Percentiles rank a stretch among this genome's conserved stretches.
Conservation (phyloP, 164 flowering plant genomes). For the Hamamelis virginiana region DNA sequence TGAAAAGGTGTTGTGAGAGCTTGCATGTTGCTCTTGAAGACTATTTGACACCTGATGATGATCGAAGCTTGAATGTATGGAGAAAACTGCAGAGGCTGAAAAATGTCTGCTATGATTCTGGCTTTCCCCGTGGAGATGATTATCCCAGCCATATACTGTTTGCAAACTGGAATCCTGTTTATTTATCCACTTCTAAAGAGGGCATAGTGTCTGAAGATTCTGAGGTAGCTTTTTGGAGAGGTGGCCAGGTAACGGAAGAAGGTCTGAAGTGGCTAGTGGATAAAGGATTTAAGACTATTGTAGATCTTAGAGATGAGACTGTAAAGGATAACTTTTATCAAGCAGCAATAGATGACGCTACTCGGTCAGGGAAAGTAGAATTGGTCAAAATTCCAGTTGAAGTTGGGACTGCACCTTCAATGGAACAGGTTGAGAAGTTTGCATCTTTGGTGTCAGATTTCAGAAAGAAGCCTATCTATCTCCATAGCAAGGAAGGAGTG, state of each 20-base stretch:
- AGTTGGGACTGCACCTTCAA: constrained; percentile 72
- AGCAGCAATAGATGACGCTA: constrained; percentile 57
- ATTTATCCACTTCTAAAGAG: constrained; percentile 51
- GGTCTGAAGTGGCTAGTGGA: constrained; percentile 76
- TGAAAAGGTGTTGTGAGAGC: constrained; percentile 91
- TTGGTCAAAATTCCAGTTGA: constrained; percentile 76
- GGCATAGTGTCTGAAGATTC: constrained; percentile 33
- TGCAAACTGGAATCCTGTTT: constrained; percentile 90
- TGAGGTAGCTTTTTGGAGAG: constrained; percentile 79
- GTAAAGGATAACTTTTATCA: constrained; percentile 70
- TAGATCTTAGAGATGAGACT: constrained; percentile 90
- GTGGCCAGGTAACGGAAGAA: constrained; percentile 93
- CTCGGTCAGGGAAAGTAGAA: constrained; percentile 55
- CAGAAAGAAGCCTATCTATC: constrained; percentile 68
- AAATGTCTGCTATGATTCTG: constrained; percentile 93
- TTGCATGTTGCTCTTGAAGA: constrained; percentile 81
- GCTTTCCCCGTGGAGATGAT: constrained; percentile 68
- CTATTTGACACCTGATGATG: constrained; percentile 64
- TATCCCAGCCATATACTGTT: constrained; percentile 66
- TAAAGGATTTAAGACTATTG: constrained; percentile 71
- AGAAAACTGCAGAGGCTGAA: constrained; percentile 86
- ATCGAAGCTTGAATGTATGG: constrained; percentile 66
- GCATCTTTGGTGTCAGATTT: constrained; percentile 70
- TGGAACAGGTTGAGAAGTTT: constrained; percentile 86
- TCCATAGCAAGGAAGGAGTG: constrained; percentile 91